Evolutionary conservation across 2,329 filamentous ascomycete genomes (phyloP).

Genomic region (Alternaria postmessia): DNA sequence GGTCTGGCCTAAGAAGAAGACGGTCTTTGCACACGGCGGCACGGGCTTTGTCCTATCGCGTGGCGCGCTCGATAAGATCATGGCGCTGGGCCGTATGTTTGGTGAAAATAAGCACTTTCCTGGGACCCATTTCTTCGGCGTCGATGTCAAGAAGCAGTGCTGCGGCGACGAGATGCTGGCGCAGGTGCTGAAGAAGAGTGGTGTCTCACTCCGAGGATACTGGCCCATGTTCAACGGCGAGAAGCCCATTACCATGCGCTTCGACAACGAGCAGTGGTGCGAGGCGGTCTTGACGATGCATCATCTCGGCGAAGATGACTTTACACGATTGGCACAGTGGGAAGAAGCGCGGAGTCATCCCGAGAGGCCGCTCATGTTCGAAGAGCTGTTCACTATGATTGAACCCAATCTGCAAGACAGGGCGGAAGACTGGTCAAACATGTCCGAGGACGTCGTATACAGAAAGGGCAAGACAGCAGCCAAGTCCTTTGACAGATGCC

Average conservation of each 20-base stretch:
- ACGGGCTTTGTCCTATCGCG: slow-evolving; percentile 56
- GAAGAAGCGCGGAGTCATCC: slow-evolving; percentile 34
- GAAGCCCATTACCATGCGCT: slow-evolving; percentile 50
- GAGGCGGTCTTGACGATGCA: slow-evolving; percentile 53
- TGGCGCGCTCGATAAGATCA: slow-evolving; percentile 58
- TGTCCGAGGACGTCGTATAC: slow-evolving; percentile 40
- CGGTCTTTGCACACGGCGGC: slow-evolving; percentile 54
- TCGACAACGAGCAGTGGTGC: slow-evolving; percentile 54
- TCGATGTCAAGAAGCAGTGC: slow-evolving; percentile 44
- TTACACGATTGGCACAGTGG: slow-evolving; percentile 38
- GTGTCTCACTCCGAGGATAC: slow-evolving; percentile 47
- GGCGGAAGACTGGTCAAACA: slow-evolving; percentile 45
- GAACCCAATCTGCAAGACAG: slow-evolving; percentile 36
- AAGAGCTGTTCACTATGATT: slow-evolving; percentile 44
- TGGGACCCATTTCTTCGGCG: slow-evolving; percentile 49
- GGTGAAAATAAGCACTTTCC: slow-evolving; percentile 42
- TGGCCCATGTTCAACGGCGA: slow-evolving; percentile 59
- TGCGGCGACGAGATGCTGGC: slow-evolving; percentile 52
- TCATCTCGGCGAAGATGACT: slow-evolving; percentile 43
- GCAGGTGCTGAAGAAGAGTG: slow-evolving; percentile 49
- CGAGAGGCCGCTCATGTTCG: slow-evolving; percentile 42
- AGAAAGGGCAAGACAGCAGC: slow-evolving; percentile 25
- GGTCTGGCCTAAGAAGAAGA: slow-evolving; percentile 45
- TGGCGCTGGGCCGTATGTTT: slow-evolving; percentile 50
- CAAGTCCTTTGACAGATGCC: slow-evolving; percentile 41